Conservation (phyloP, 306 rosid genomes). For the Castanea mollissima region DNA sequence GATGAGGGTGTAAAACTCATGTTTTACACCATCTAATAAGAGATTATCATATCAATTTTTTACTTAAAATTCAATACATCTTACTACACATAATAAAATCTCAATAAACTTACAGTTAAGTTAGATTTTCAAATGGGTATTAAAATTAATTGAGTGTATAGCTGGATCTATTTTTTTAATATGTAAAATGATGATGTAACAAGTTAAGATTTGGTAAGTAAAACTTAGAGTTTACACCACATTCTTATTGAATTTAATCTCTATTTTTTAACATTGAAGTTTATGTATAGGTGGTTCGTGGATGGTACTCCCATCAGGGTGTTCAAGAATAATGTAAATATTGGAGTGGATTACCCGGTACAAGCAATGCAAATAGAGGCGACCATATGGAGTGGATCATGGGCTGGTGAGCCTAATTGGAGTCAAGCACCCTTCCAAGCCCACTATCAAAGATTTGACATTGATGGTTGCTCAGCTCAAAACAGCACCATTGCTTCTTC, state of each 20-base stretch:
- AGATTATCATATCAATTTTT: rapidly evolving
- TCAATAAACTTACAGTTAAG: rapidly evolving
- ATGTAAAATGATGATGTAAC: no score
- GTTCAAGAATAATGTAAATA: conserved; percentile 7
- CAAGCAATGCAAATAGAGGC: conserved; percentile 14
- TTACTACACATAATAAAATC: no score
- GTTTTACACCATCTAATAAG: no score
- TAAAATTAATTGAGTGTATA: no score
- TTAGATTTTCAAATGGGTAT: no score
- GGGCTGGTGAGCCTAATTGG: conserved; percentile 32
- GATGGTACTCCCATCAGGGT: conserved; percentile 22
- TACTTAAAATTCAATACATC: no score
- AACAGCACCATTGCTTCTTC: not conserved
- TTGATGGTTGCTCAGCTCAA: conserved; percentile 4
- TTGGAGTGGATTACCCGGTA: conserved; percentile 23
- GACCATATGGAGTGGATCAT: conserved; percentile 25
- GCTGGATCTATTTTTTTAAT: no score
- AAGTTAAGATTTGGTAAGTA: rapidly evolving
- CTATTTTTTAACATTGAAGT: not conserved
- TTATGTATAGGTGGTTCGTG: conserved; percentile 20
- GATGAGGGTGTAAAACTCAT: no score
- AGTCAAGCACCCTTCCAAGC: conserved; percentile 23
- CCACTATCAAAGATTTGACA: conserved; percentile 10
- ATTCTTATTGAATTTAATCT: no score
- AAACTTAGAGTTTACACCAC: no score